Evolutionary conservation across 768 basidiomycete genomes (phyloP).

Genomic region (Termitomyces sp.): DNA sequence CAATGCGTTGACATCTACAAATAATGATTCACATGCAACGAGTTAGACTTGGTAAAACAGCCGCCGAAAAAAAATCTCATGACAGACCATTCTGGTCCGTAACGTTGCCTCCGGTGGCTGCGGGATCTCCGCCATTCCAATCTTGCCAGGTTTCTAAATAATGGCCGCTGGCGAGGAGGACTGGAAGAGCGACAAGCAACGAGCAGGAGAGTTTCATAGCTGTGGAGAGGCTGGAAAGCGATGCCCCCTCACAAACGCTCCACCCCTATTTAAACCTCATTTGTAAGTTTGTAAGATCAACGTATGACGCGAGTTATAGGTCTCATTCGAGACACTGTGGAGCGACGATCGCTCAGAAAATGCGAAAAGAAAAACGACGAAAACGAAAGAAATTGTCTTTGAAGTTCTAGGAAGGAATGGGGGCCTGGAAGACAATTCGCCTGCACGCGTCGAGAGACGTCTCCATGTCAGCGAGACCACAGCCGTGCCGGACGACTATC

Average conservation of each 20-base stretch:
- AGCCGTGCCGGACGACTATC: background rate
- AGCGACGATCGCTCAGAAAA: background rate
- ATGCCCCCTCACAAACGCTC: background rate
- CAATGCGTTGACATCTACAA: conserved; percentile 6
- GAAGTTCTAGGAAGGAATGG: background rate
- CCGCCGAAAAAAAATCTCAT: background rate
- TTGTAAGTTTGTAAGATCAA: conserved; percentile 3
- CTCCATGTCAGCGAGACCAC: background rate
- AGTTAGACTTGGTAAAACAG: background rate
- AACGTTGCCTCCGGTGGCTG: background rate
- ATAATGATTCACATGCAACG: background rate
- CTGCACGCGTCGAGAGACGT: background rate
- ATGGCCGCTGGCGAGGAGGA: background rate
- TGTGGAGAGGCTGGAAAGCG: background rate
- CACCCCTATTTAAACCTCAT: conserved; percentile 10
- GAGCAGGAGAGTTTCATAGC: conserved; percentile 6
- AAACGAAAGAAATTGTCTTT: background rate
- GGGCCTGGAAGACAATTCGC: background rate
- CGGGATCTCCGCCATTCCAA: background rate
- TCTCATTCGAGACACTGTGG: conserved; percentile 9
- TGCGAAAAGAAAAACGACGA: background rate
- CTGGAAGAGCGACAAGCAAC: conserved; percentile 1
- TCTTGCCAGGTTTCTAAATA: background rate
- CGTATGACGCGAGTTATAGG: conserved; percentile 4
- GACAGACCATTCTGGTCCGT: conserved; percentile 7